A percentile compares a stretch with the other conserved stretches of the same genome.
phyloP scores from a whole-genome alignment of 2,329 filamentous ascomycete genomes.

The Colletotrichum coccodes region DNA sequence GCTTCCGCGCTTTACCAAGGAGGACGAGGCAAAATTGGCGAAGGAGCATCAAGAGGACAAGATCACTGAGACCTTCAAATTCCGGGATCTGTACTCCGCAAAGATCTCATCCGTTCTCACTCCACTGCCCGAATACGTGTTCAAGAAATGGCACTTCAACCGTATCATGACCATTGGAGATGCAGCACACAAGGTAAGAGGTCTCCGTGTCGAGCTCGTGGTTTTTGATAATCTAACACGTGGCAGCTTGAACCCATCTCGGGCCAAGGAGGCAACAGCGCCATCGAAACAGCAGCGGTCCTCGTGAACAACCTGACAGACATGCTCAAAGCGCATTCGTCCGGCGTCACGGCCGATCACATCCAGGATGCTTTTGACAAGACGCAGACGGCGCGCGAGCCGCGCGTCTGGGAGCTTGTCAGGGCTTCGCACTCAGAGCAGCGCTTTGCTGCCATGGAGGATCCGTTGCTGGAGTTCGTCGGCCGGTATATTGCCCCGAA shows the following conservation, averaged over 20 bases:
- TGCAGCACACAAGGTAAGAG: constrained; percentile 44
- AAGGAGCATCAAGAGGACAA: constrained; percentile 36
- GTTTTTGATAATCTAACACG: neutral
- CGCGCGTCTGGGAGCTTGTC: constrained; percentile 27
- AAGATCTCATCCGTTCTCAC: constrained; percentile 42
- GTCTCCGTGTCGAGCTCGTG: no score
- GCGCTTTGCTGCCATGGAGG: constrained; percentile 35
- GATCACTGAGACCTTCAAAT: constrained; percentile 38
- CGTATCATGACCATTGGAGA: constrained; percentile 45
- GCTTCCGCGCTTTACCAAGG: constrained; percentile 43
- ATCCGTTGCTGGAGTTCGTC: constrained; percentile 14
- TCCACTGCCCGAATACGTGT: constrained; percentile 45
- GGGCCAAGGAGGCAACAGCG: constrained; percentile 41
- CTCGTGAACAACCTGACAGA: constrained; percentile 36
- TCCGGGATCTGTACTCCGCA: constrained; percentile 43
- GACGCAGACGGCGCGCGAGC: constrained; percentile 34
- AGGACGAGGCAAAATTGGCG: constrained; percentile 43
- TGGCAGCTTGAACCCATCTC: constrained; percentile 38
- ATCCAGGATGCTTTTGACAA: constrained; percentile 31
- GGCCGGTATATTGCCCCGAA: neutral
- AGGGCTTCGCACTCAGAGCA: constrained; percentile 33
- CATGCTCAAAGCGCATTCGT: constrained; percentile 5
- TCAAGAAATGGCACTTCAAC: constrained; percentile 44
- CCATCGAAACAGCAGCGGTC: constrained; percentile 38
- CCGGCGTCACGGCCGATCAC: constrained; percentile 29